Evolutionary conservation across 768 basidiomycete species (phyloP).

Genomic region (Pulveroboletus frians): DNA sequence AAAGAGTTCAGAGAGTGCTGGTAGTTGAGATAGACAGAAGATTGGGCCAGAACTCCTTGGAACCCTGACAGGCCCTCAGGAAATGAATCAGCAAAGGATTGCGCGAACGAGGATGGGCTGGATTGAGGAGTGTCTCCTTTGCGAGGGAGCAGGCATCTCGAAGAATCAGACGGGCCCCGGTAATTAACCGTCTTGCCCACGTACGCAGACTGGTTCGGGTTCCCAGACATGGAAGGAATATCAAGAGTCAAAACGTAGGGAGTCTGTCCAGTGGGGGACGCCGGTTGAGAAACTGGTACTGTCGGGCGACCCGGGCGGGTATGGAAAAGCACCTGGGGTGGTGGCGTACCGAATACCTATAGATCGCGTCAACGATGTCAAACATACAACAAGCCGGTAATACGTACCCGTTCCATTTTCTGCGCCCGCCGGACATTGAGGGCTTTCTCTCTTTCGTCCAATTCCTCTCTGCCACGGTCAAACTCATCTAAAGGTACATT

Average conservation of each 20-base stretch:
- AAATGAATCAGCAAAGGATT: conserved; percentile 20
- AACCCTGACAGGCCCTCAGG: conserved; percentile 16
- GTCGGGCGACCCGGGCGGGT: conserved; percentile 47
- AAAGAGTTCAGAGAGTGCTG: conserved; percentile 79
- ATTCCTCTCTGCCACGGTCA: conserved; percentile 64
- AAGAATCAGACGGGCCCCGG: conserved; percentile 65
- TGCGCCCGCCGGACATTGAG: conserved; percentile 73
- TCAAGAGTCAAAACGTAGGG: conserved; percentile 21
- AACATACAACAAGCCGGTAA: not conserved
- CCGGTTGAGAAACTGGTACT: conserved; percentile 25
- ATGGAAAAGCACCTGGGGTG: conserved; percentile 75
- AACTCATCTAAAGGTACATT: conserved; percentile 45
- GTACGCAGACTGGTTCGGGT: conserved; percentile 50
- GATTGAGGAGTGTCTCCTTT: conserved; percentile 9
- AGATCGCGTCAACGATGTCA: conserved; percentile 1
- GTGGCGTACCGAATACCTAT: conserved; percentile 78
- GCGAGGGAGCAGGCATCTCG: conserved; percentile 42
- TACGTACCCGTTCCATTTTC: conserved; percentile 81
- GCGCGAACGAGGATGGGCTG: conserved; percentile 18
- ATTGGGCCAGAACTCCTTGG: conserved; percentile 28
- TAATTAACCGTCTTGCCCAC: conserved; percentile 41
- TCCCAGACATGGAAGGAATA: conserved; percentile 28
- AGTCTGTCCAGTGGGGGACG: conserved; percentile 14
- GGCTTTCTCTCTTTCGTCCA: conserved; percentile 70
- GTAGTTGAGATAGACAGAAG: conserved; percentile 67